Percentiles rank a stretch among this genome's conserved stretches.
These are phyloP conservation scores for Lomentospora prolificans DNA, from an alignment of 2,329 filamentous ascomycete species.

Conservation along the genomic window DNA sequence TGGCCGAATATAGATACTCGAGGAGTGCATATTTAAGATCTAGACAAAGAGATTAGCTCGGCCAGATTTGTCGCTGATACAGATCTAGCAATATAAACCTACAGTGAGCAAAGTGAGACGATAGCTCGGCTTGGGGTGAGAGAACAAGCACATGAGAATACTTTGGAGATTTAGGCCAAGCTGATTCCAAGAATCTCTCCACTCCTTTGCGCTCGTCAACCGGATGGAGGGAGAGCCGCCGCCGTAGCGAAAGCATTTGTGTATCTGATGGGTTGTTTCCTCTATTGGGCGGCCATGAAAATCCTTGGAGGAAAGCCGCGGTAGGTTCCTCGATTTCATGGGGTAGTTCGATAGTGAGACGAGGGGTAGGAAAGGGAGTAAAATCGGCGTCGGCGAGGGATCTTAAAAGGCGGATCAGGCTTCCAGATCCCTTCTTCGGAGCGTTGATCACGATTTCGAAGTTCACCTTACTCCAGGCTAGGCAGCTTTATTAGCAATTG, in stretches of 20 bases:
- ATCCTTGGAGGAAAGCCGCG: constrained; percentile 49
- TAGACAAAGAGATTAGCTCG: constrained; percentile 20
- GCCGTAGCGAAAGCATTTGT: constrained; percentile 60
- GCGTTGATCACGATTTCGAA: constrained; percentile 82
- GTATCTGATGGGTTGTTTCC: constrained; percentile 28
- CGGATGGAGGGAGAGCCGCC: constrained; percentile 54
- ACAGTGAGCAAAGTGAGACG: constrained; percentile 75
- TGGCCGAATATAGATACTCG: constrained; percentile 63
- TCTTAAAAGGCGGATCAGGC: constrained; percentile 63
- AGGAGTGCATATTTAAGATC: constrained; percentile 69
- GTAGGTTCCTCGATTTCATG: constrained; percentile 56
- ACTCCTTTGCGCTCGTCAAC: constrained; percentile 61
- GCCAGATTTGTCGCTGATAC: background rate
- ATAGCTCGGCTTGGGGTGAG: constrained; percentile 70
- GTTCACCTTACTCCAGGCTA: constrained; percentile 67
- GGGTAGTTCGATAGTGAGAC: constrained; percentile 78
- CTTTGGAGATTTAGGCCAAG: constrained; percentile 61
- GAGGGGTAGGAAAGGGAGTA: constrained; percentile 55
- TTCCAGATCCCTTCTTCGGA: constrained; percentile 58
- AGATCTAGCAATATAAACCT: constrained; percentile 16
- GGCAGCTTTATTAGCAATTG: constrained; percentile 9
- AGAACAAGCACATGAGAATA: constrained; percentile 74
- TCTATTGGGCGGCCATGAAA: constrained; percentile 54
- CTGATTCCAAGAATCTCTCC: constrained; percentile 71
- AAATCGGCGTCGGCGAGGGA: constrained; percentile 73